A percentile compares a stretch with the other conserved stretches of the same genome.
phyloP scores from a whole-genome alignment of 805 yeast genomes.

The Pichia deserticola region DNA sequence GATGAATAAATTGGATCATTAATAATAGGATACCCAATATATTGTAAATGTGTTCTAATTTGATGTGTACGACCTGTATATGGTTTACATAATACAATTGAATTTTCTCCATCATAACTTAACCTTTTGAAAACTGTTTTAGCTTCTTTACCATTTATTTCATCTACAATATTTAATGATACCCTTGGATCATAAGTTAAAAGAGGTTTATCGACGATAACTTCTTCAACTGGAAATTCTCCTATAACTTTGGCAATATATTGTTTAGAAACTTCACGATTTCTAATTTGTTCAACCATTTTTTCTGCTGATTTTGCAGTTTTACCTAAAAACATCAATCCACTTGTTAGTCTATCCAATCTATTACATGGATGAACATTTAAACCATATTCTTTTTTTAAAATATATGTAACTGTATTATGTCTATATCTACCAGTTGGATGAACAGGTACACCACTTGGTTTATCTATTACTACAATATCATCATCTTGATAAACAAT shows the following conservation, averaged over 20 bases:
- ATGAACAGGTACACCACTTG: conserved; percentile 92
- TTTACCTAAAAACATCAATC: conserved; percentile 86
- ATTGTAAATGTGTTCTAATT: conserved; percentile 87
- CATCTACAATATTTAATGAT: conserved; percentile 55
- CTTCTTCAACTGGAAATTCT: conserved; percentile 54
- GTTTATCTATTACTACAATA: conserved; percentile 81
- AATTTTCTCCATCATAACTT: conserved; percentile 56
- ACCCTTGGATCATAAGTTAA: conserved; percentile 66
- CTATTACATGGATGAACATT: conserved; percentile 81
- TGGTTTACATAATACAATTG: conserved; percentile 79
- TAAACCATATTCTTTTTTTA: conserved; percentile 62
- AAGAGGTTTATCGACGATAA: conserved; percentile 61
- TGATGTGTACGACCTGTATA: conserved; percentile 93
- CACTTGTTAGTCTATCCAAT: conserved; percentile 85
- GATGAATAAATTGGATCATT: conserved; percentile 91
- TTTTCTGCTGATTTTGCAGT: conserved; percentile 70
- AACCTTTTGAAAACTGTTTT: conserved; percentile 60
- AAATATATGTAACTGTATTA: conserved; percentile 66
- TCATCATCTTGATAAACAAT: conserved; percentile 71
- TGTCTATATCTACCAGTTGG: conserved; percentile 84
- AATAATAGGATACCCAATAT: conserved; percentile 81
- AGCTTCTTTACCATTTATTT: conserved; percentile 43
- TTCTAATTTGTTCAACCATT: conserved; percentile 63
- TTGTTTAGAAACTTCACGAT: conserved; percentile 68
- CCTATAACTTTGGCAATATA: conserved; percentile 88